Evolutionary conservation across 371 early-diverging fungal genomes (phyloP).

Genomic region (Rhizopus sp.): DNA sequence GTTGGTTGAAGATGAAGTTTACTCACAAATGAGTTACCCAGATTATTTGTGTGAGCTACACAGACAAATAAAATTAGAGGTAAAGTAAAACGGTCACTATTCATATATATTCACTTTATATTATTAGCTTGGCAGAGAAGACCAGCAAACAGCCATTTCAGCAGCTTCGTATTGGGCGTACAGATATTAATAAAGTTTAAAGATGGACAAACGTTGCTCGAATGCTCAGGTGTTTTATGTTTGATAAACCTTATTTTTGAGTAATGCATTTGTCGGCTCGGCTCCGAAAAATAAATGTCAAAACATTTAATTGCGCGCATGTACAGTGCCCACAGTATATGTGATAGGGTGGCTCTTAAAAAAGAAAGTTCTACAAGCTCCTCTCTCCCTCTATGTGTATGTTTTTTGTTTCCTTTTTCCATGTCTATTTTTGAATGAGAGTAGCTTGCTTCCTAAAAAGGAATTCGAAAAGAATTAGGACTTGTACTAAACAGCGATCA

Average conservation of each 20-base stretch:
- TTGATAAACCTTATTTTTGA: background rate
- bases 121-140: conserved; percentile 39
- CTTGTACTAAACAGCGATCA: too few species aligned
- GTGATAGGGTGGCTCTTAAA: too few species aligned
- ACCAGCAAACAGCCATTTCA: conserved; percentile 24
- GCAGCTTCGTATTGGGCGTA: conserved; percentile 34
- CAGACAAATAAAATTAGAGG: conserved; percentile 80
- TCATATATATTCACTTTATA: background rate
- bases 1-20: conserved; percentile 82
- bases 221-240: background rate
- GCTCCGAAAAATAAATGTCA: background rate
- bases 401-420: too few species aligned
- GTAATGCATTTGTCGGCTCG: background rate
- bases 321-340: too few species aligned
- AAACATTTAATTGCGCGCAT: too few species aligned
- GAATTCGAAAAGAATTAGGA: too few species aligned
- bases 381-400: too few species aligned
- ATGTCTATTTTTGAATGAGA: too few species aligned
- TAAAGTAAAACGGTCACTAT: conserved; percentile 15
- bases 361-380: too few species aligned
- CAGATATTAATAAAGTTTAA: conserved; percentile 24
- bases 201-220: background rate
- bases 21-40: conserved; percentile 86
- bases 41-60: conserved; percentile 91
- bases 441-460: too few species aligned